Base-by-base conservation (phyloP, 2,329 filamentous ascomycete genomes). In the Thelonectria blattea region DNA sequence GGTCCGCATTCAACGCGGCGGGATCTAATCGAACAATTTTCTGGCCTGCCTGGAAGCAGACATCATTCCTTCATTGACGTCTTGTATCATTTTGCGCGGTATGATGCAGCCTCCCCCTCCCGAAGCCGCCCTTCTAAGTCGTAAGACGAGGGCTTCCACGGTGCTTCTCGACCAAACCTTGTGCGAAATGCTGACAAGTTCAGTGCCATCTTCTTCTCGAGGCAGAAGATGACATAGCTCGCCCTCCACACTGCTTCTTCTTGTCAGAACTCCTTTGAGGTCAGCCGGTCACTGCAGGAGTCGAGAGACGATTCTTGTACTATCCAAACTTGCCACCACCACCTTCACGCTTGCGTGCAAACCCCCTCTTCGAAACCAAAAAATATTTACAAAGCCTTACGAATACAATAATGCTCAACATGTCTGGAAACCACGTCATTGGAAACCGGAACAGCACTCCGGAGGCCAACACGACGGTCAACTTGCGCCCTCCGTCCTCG, bases 391-490 rank as follows among this genome's bases (percentile, higher is more conserved):
- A 61, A 43, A 58, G 53, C 58, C 48, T 51, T 52, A 52, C 42
- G 34, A 41, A 41, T 50, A 37, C 56, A 63, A 77, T 66, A 71
- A 84, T 85, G 82, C 77, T 83, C 79, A 85, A 83, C 64, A 88
- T 88, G 85, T 87, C 90, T 77, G 87, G 88, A 71, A 89, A 83
- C 73, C 86, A 88, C 74, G 81, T 87, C 67, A 86, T 89, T 76
- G 87, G 88, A 69, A 98, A 98, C 80, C 91, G 95, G 72, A 98
- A 98, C 80, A 98, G 93, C 84, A 98, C 94, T 47, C 95, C 95
- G 56, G 95, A 98, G 81, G 92, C 91, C 55, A 90, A 89, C 70
- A 92, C 88, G 72, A 88, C 91, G 62, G 90, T 89, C 54, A 88
- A 92, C 66, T 88, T 97, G 72, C 91, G 94, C 63, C 92, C 93